Conservation (phyloP, 73 alveolate species). For the Paramecium caudatum region DNA sequence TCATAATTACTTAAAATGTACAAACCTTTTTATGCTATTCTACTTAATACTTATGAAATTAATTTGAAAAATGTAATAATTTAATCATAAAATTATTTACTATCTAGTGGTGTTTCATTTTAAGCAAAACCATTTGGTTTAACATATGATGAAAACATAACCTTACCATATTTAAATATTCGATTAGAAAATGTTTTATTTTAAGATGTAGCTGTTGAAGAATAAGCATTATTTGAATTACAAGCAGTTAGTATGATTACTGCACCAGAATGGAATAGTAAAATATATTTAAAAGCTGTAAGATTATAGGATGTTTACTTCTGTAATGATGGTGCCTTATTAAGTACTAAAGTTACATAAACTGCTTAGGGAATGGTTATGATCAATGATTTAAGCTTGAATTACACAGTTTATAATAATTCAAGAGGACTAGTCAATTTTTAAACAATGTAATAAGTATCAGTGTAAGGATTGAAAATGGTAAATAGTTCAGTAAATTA, state of each 20-base stretch:
- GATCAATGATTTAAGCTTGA: not conserved
- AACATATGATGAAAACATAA: not conserved
- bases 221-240: not conserved
- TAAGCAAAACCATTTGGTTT: constrained; percentile 4
- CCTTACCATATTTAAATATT: constrained; percentile 9
- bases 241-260: not conserved
- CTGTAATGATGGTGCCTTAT: constrained; percentile 14
- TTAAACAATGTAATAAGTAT: constrained; percentile 39
- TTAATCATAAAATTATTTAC: not conserved
- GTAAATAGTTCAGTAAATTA: constrained; percentile 9
- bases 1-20: not conserved
- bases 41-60: constrained; percentile 48
- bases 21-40: constrained; percentile 20
- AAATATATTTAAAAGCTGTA: not conserved
- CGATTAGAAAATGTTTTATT: constrained; percentile 5
- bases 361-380: constrained; percentile 11
- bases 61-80: not conserved
- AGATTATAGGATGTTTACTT: constrained; percentile 3
- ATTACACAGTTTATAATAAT: not conserved
- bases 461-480: constrained; percentile 6
- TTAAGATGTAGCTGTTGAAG: constrained; percentile 27
- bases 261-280: constrained; percentile 46
- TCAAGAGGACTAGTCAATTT: constrained; percentile 53
- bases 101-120: not conserved
- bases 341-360: not conserved